phyloP scores from a whole-genome alignment of 2,329 filamentous ascomycete species.

The Penicillium sumatraense region DNA sequence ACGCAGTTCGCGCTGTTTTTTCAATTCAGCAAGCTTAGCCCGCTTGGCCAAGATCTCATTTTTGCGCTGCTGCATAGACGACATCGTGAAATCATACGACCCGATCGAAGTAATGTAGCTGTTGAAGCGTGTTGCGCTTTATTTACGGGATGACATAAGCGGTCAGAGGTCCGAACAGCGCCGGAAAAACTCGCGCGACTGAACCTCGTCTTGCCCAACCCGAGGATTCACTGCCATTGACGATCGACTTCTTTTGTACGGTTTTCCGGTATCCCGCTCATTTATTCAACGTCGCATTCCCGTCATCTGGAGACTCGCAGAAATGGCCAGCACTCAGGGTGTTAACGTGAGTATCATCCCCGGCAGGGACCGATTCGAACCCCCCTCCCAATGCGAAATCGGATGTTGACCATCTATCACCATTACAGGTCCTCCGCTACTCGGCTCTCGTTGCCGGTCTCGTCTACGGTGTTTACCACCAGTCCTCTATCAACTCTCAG shows the following conservation, averaged over 20 bases:
- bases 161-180: constrained; percentile 26
- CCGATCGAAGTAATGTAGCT: constrained; percentile 14
- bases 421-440: constrained; percentile 86
- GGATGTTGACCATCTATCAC: constrained; percentile 22
- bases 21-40: constrained; percentile 94
- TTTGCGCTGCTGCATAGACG: constrained; percentile 70
- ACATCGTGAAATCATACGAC: constrained; percentile 29
- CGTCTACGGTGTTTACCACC: constrained; percentile 95
- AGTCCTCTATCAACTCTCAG: constrained; percentile 74
- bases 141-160: constrained; percentile 48
- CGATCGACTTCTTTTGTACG: constrained; percentile 38
- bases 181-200: constrained; percentile 50
- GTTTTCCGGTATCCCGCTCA: constrained; percentile 35
- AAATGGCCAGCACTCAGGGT: constrained; percentile 69
- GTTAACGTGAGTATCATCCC: constrained; percentile 61
- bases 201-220: constrained; percentile 37
- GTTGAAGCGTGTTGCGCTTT: constrained; percentile 22
- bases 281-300: constrained; percentile 34
- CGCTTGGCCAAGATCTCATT: constrained; percentile 97
- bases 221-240: constrained; percentile 44
- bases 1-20: constrained; percentile 84
- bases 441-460: constrained; percentile 89
- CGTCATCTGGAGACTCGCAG: constrained; percentile 50
- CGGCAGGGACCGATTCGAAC: constrained; percentile 20
- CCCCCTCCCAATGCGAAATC: constrained; percentile 24